Base-by-base conservation (phyloP, 2,329 filamentous ascomycete species). In the Fusarium pseudoanthophilum region DNA sequence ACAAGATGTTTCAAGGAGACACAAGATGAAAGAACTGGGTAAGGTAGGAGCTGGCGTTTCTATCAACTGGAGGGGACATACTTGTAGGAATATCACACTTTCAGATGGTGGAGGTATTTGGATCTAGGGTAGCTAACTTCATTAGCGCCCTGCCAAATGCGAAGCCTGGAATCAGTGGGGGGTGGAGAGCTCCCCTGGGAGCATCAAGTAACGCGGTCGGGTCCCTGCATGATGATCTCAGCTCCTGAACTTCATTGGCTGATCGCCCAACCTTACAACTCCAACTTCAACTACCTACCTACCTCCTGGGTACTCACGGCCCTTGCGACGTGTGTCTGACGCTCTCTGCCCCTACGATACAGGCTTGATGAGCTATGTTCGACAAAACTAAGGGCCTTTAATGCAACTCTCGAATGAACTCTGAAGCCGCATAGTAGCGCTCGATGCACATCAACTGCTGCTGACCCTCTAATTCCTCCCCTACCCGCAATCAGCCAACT, bases 161-260 rank as follows among this genome's bases (percentile, higher is more conserved):
- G n/a, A 58, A 28, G n/a, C 16, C 28, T 45, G 30, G 57, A 45
- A 57, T 56, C 24, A 52, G 64, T 58, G 66, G 58, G 58, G 64
- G 66, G 65, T 69, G 58, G 66, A 53, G 64, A 67, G 46, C 63
- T 68, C 46, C 48, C n/a, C 48, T 5, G 45, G 45, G 20, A 26
- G 45, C 26, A 10, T 52, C 40, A 45, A 28, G 40, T 52, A 67
- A 67, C 36, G 42, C 16, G 48, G 63, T 52, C 30, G 18, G 49
- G 49, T 51, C 64, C 64, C 62, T 67, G 64, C 62, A 67, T 67
- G 64, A 66, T 63, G 64, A 67, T 67, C 55, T 53, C 49, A 61
- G 53, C 53, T 67, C 30, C 51, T 42, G 43, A 43, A 21, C 56
- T 40, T 34, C 24, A 69, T 64, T 69, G 65, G 67, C 32, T 36